phyloP scores from a whole-genome alignment of 306 rosid genomes.

The Trifolium fragiferum region DNA sequence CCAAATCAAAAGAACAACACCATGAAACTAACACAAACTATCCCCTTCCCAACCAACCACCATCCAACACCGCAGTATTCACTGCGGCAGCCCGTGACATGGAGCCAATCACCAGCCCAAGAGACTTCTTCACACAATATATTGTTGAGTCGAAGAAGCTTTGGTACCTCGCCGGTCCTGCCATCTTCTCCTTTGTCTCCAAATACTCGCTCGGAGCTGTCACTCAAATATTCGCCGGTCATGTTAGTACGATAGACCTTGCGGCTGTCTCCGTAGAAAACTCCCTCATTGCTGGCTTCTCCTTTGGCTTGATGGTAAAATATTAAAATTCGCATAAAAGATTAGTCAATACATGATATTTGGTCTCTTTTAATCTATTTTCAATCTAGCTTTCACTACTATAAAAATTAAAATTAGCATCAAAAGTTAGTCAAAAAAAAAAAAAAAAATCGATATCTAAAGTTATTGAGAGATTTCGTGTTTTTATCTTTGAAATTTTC shows the following conservation, averaged over 20 bases:
- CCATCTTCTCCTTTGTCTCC: slow-evolving; percentile 76
- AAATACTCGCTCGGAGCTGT: slow-evolving; percentile 88
- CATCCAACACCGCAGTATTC: slow-evolving; percentile 44
- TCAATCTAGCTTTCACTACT: too few relatives aligned
- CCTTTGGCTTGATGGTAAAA: slow-evolving; percentile 71
- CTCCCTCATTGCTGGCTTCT: slow-evolving; percentile 88
- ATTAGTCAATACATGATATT: too few relatives aligned
- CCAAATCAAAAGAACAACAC: not conserved
- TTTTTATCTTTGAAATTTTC: too few relatives aligned
- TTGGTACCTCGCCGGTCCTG: slow-evolving; percentile 89
- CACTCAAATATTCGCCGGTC: slow-evolving; percentile 85
- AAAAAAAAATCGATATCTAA: too few relatives aligned
- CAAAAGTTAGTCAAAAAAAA: too few relatives aligned
- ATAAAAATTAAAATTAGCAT: too few relatives aligned
- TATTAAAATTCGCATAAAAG: not conserved
- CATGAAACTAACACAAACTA: not conserved
- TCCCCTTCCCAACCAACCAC: not conserved
- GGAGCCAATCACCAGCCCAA: slow-evolving; percentile 43
- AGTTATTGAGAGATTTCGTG: not conserved
- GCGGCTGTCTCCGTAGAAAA: slow-evolving; percentile 87
- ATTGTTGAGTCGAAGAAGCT: slow-evolving; percentile 61
- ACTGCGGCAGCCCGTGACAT: slow-evolving; percentile 58
- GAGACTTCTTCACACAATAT: slow-evolving; percentile 55
- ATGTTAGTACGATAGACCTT: slow-evolving; percentile 66
- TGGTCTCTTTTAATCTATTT: too few relatives aligned